Percentiles rank a stretch among this genome's conserved stretches.
phyloP scores from a whole-genome alignment of 23 red algal species.

The Gracilariopsis chorda region DNA sequence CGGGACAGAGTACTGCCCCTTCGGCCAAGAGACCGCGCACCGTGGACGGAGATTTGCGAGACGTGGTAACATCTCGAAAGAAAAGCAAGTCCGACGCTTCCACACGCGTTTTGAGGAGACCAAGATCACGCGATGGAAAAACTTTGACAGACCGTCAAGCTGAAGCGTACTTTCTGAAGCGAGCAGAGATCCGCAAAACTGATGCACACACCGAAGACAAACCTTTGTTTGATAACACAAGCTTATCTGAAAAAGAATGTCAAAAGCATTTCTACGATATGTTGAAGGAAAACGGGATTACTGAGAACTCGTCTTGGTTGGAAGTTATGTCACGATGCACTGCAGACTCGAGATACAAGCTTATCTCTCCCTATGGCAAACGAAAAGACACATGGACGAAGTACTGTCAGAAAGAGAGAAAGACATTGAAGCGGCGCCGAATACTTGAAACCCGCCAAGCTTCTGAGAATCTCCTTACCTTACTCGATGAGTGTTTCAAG shows the following conservation, averaged over 20 bases:
- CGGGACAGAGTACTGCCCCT: neutral
- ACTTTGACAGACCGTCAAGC: conserved; percentile 48
- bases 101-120: neutral
- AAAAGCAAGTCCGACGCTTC: neutral
- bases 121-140: conserved; percentile 19
- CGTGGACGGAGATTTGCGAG: neutral
- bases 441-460: neutral
- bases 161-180: conserved; percentile 57
- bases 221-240: neutral
- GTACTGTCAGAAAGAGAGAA: conserved; percentile 4
- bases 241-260: neutral
- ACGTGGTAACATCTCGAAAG: neutral
- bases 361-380: conserved; percentile 36
- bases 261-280: conserved; percentile 24
- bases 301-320: conserved; percentile 25
- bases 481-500: conserved; percentile 39
- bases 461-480: neutral
- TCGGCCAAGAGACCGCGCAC: neutral
- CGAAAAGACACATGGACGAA: conserved; percentile 50
- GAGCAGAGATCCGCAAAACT: conserved; percentile 30
- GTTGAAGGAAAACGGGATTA: conserved; percentile 41
- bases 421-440: neutral
- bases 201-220: neutral
- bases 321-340: conserved; percentile 57
- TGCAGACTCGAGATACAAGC: conserved; percentile 33